Conservation (phyloP, 2,329 filamentous ascomycete species). For the Cercospora zeae-maydis region DNA sequence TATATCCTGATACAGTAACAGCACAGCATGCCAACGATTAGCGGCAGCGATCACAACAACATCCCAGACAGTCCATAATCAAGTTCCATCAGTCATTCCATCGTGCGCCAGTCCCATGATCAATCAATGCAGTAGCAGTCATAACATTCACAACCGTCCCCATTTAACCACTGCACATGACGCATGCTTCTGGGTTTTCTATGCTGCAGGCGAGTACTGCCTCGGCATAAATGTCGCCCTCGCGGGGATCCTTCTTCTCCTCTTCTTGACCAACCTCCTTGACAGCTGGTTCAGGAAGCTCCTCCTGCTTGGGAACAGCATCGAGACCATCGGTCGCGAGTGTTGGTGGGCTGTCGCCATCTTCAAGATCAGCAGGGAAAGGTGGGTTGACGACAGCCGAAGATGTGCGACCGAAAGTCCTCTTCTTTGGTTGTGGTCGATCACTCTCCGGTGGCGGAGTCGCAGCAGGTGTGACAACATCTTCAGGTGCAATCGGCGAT, state of each 20-base stretch:
- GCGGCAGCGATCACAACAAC: constrained; percentile 21
- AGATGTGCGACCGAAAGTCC: constrained; percentile 31
- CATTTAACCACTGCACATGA: constrained; percentile 89
- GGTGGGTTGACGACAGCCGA: constrained; percentile 58
- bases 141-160: constrained; percentile 12
- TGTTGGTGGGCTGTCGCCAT: constrained; percentile 75
- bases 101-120: constrained; percentile 16
- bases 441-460: constrained; percentile 58
- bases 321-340: constrained; percentile 66
- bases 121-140: constrained; percentile 17
- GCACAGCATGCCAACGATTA: constrained; percentile 26
- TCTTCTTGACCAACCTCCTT: constrained; percentile 64
- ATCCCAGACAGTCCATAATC: constrained; percentile 12
- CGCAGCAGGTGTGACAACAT: constrained; percentile 64
- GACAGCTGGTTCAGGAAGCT: constrained; percentile 58
- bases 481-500: constrained; percentile 50
- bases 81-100: constrained; percentile 13
- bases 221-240: constrained; percentile 93
- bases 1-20: constrained; percentile 23
- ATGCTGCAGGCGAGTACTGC: constrained; percentile 92
- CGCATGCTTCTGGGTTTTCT: constrained; percentile 88
- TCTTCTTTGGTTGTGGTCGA: constrained; percentile 49
- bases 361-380: constrained; percentile 73
- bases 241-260: constrained; percentile 67
- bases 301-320: constrained; percentile 59